Conservation (phyloP, 208 protist species). For the Trypanosoma melophagium region DNA sequence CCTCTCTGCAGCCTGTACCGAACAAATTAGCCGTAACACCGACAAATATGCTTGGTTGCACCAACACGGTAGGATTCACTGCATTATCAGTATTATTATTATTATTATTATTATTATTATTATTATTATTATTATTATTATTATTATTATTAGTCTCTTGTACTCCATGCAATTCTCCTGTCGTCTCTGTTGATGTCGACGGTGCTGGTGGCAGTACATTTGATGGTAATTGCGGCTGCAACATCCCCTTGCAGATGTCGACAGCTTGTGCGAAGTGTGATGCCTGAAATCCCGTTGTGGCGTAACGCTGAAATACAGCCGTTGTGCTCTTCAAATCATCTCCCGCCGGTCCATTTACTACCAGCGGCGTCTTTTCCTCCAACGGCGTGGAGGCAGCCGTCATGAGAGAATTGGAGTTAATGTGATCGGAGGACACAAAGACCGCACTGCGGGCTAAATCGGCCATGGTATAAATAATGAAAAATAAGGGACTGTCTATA, state of each 20-base stretch:
- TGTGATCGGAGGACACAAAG: slow-evolving; percentile 33
- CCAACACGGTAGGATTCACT: neutral
- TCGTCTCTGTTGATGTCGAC: no score
- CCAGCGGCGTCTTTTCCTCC: neutral
- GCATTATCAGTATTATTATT: no score
- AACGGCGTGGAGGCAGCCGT: slow-evolving; percentile 21
- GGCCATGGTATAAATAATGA: slow-evolving; percentile 30
- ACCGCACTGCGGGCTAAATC: slow-evolving; percentile 52
- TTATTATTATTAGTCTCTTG: no score
- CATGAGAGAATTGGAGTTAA: no score
- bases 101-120: no score
- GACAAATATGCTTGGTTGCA: slow-evolving; percentile 70
- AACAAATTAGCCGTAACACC: slow-evolving; percentile 78
- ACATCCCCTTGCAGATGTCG: slow-evolving; percentile 52
- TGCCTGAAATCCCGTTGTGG: slow-evolving; percentile 74
- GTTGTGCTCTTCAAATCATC: slow-evolving; percentile 33
- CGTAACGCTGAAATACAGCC: slow-evolving; percentile 37
- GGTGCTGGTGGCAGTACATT: slow-evolving; percentile 3
- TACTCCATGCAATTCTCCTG: no score
- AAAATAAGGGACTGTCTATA: neutral
- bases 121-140: no score
- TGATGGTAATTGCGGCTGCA: slow-evolving; percentile 51
- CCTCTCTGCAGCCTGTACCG: slow-evolving; percentile 81
- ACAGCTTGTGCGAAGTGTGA: slow-evolving; percentile 61
- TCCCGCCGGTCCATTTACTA: slow-evolving; percentile 40